Evolutionary conservation across 371 early-diverging fungal species (phyloP).

Genomic region (Rhizopus sp.): DNA sequence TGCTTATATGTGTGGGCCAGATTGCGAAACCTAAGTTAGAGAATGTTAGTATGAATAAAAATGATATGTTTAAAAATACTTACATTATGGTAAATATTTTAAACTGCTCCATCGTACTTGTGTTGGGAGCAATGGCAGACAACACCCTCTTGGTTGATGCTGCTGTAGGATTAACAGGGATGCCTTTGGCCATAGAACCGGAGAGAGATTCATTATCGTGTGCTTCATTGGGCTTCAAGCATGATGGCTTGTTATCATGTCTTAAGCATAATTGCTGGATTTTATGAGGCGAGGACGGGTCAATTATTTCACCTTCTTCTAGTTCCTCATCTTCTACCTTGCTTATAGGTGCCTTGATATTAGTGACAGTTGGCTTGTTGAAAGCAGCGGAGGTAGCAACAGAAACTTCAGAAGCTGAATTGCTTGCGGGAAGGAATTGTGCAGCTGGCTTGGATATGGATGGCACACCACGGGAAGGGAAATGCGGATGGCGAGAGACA

Average conservation of each 20-base stretch:
- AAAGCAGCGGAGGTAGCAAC: too few relatives aligned
- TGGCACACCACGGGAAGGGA: too few relatives aligned
- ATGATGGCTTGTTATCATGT: background rate
- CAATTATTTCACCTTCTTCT: constrained; percentile 30
- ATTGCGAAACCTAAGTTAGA: constrained; percentile 29
- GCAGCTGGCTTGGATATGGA: too few relatives aligned
- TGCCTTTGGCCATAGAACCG: background rate
- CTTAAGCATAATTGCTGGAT: background rate
- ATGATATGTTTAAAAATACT: constrained; percentile 1
- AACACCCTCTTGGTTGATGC: background rate
- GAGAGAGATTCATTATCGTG: background rate
- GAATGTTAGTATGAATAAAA: background rate
- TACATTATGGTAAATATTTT: constrained; percentile 35
- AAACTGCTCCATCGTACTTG: constrained; percentile 33
- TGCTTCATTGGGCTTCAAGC: background rate
- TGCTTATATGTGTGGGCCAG: constrained; percentile 37
- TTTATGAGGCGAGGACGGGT: constrained; percentile 19
- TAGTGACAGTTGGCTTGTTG: too few relatives aligned
- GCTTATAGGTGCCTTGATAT: background rate
- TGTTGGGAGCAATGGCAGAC: constrained; percentile 28
- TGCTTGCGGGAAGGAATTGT: background rate
- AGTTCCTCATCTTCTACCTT: constrained; percentile 16
- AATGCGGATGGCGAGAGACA: too few relatives aligned
- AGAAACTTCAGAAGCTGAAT: background rate
- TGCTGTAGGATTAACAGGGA: background rate